Conservation (phyloP, 768 basidiomycete genomes). For the Roridomyces roridus region DNA sequence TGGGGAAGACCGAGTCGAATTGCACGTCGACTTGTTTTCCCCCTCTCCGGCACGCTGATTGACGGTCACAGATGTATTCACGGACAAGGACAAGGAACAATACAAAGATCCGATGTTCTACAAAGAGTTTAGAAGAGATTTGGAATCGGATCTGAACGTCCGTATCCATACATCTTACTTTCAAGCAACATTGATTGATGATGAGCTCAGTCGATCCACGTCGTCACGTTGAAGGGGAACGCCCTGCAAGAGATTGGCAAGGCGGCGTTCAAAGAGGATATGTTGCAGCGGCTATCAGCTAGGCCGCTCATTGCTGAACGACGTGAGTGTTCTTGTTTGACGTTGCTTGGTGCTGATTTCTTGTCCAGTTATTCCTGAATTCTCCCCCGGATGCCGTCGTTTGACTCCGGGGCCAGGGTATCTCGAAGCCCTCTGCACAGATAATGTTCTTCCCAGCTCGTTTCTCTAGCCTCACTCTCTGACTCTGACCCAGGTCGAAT, state of each 20-base stretch:
- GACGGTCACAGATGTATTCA: conserved; percentile 47
- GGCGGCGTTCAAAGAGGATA: conserved; percentile 46
- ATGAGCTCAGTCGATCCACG: conserved; percentile 40
- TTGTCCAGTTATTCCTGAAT: conserved; percentile 60
- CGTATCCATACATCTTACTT: conserved; percentile 21
- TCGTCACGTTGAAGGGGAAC: conserved; percentile 47
- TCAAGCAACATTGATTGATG: not conserved
- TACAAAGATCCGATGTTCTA: conserved; percentile 58
- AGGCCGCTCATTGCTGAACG: conserved; percentile 68
- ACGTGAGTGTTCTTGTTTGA: conserved; percentile 35
- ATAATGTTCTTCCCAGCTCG: conserved; percentile 49
- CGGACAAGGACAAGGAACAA: conserved; percentile 53
- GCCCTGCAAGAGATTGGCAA: conserved; percentile 43
- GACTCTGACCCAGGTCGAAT: conserved; percentile 51
- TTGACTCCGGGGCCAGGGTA: conserved; percentile 74
- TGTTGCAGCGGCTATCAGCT: conserved; percentile 56
- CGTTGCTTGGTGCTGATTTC: not conserved
- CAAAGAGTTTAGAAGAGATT: conserved; percentile 50
- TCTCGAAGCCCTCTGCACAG: conserved; percentile 66
- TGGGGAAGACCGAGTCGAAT: conserved; percentile 46
- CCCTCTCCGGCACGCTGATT: not conserved
- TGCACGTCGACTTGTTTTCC: conserved; percentile 38
- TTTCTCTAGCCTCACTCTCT: not conserved
- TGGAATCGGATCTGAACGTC: conserved; percentile 60
- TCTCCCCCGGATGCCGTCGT: conserved; percentile 64